Evolutionary conservation across 1,139 yeast genomes (phyloP).

Genomic region (Saccharomyces pastorianus): DNA sequence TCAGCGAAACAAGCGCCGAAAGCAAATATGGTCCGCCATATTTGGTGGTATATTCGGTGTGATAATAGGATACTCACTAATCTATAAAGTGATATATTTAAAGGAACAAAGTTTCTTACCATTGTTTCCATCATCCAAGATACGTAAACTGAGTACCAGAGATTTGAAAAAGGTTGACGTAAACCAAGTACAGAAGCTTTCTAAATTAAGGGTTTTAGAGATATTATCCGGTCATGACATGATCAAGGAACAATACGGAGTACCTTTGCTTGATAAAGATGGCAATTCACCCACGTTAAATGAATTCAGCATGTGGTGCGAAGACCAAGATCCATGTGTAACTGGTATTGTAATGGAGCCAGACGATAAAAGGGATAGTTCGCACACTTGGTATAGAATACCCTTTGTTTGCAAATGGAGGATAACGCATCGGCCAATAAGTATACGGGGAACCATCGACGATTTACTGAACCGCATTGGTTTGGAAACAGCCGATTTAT

Average conservation of each 20-base stretch:
- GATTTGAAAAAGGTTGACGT: conserved; percentile 21
- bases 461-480: conserved; percentile 17
- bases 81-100: conserved; percentile 24
- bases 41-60: conserved; percentile 14
- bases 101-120: conserved; percentile 24
- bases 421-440: conserved; percentile 21
- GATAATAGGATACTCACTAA: conserved; percentile 24
- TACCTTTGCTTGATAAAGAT: conserved; percentile 21
- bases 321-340: conserved; percentile 28
- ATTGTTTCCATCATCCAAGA: conserved; percentile 22
- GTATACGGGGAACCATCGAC: conserved; percentile 12
- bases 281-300: conserved; percentile 15
- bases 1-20: conserved; percentile 13
- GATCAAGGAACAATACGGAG: conserved; percentile 28
- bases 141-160: conserved; percentile 19
- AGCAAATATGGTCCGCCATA: conserved; percentile 11
- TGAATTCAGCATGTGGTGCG: conserved; percentile 27
- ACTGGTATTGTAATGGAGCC: conserved; percentile 22
- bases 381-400: conserved; percentile 22
- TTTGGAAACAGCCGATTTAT: conserved; percentile 18
- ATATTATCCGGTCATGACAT: conserved; percentile 24
- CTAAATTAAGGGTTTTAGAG: conserved; percentile 20
- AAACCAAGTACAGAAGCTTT: conserved; percentile 15
- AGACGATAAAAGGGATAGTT: conserved; percentile 5
- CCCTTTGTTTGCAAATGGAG: conserved; percentile 25